Evolutionary conservation across 23 red algal genomes (phyloP), one percentile per base, ranked within the genome.

Genomic region (Gracilaria caudata): DNA sequence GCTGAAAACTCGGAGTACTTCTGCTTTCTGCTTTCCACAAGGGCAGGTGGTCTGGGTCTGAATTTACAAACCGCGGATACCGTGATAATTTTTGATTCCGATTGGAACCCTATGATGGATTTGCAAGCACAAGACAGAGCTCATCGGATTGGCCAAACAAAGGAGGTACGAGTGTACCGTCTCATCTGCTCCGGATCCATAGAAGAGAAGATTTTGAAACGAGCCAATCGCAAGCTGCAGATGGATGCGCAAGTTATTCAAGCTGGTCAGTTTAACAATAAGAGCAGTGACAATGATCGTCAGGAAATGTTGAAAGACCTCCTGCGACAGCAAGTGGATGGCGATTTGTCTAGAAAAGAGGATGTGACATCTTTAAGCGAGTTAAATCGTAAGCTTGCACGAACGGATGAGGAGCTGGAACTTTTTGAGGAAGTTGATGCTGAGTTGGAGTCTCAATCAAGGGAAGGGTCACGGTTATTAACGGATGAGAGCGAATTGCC

Each of bases 31-130:
- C 81, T 98, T 30, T 93, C 92, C 24, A 98, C 96, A 28, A 87
- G 96, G 10, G 96, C 96, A 2, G 96, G 96, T 37, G 96, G 96
- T 28, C 72, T 98, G 21, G 96, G 96, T 0, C 82, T 98, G 7
- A 98, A 98, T 75, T 81, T 98, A 41, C 92, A 95, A 61, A 92
- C 89, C 4, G 96, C 96, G 7, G 96, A 98, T 51, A 95, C 96
- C 7, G 96, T 98, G 17, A 83, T 98, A 49, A 87, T 98, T 78
- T 98, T 95, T 77, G 96, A 98, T 68, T 90, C 89, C 30, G 96
- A 98, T 68, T 98, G 92, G 92, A 98, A 98, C 80, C 96, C 92
- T 34, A 87, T 90, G 88, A 92, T 94, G 87, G 96, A 98, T 73
- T 78, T 95, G 46, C 96, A 98, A 54, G 96, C 96, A 10, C 96